phyloP scores from a whole-genome alignment of 179 eudicot genomes.

The Beta corolliflora region DNA sequence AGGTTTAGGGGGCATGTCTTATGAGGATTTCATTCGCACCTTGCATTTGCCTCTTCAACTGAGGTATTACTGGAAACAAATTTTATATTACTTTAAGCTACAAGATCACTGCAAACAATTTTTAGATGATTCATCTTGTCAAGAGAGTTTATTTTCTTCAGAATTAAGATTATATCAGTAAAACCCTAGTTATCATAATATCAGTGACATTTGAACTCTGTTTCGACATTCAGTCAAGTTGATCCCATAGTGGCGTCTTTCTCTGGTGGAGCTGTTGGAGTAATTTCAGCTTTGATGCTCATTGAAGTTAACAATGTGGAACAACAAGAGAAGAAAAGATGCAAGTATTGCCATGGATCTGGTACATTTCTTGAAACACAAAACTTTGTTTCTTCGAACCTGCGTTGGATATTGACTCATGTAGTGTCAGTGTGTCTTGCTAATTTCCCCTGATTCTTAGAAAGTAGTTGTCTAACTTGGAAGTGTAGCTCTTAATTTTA shows the following conservation, averaged over 20 bases:
- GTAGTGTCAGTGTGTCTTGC: not conserved
- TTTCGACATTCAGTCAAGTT: constrained; percentile 65
- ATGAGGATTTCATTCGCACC: constrained; percentile 76
- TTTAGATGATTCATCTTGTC: not conserved
- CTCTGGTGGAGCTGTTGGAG: constrained; percentile 95
- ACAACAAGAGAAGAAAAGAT: constrained; percentile 94
- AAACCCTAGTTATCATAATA: not conserved
- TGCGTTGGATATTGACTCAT: not conserved
- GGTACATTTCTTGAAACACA: constrained; percentile 42
- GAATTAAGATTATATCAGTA: not conserved
- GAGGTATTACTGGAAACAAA: constrained; percentile 46
- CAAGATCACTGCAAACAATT: not conserved
- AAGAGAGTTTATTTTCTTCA: constrained; percentile 8
- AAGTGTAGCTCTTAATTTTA: not conserved
- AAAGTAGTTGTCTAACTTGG: not conserved
- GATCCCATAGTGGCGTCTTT: constrained; percentile 98
- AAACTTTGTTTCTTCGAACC: not conserved
- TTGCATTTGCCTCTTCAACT: constrained; percentile 87
- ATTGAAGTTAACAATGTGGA: constrained; percentile 84
- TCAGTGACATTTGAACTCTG: constrained; percentile 23
- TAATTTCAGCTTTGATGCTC: constrained; percentile 82
- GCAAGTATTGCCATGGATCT: constrained; percentile 95
- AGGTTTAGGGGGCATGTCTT: constrained; percentile 91
- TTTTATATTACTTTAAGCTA: not conserved
- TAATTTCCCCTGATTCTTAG: not conserved